Percentiles rank a stretch among this genome's conserved stretches.
Conservation (phyloP, 257 asterid species). For the Nicotiana undulata region DNA sequence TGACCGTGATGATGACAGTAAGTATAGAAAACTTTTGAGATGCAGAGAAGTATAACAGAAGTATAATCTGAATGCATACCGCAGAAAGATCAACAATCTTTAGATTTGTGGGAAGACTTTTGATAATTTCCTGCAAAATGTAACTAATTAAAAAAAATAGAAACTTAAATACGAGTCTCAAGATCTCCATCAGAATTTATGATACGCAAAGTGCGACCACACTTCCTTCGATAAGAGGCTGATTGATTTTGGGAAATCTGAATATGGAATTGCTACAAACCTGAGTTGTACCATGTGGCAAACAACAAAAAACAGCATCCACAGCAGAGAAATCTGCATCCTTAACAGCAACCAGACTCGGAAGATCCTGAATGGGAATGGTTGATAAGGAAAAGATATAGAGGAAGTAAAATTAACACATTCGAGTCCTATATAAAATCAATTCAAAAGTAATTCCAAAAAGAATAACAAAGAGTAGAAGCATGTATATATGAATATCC, state of each 20-base stretch:
- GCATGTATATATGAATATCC: slow-evolving; percentile 4
- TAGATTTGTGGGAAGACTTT: slow-evolving; percentile 60
- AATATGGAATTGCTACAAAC: slow-evolving; percentile 20
- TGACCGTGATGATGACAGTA: slow-evolving; percentile 7
- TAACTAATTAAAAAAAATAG: not conserved
- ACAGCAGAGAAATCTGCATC: slow-evolving; percentile 82
- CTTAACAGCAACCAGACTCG: slow-evolving; percentile 73
- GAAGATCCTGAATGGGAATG: slow-evolving; percentile 50
- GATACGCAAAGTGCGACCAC: not conserved
- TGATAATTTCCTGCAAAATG: slow-evolving; percentile 73
- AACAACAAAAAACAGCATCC: slow-evolving; percentile 94
- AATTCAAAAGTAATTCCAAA: not conserved
- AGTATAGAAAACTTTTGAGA: not conserved
- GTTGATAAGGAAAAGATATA: not conserved
- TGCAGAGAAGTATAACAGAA: not conserved
- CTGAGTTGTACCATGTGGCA: slow-evolving; percentile 99
- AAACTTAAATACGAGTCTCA: not conserved
- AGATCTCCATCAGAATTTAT: not conserved
- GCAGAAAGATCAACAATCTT: slow-evolving; percentile 95
- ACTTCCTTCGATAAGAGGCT: not conserved
- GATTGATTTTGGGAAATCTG: not conserved
- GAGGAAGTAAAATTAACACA: no score
- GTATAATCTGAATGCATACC: slow-evolving; percentile 37
- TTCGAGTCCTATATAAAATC: not conserved
- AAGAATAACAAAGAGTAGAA: not conserved